A percentile compares a stretch with the other conserved stretches of the same genome.
These are phyloP conservation scores for Arabis hirsuta DNA, from an alignment of 345 rosid genomes.

Conservation along the genomic window DNA sequence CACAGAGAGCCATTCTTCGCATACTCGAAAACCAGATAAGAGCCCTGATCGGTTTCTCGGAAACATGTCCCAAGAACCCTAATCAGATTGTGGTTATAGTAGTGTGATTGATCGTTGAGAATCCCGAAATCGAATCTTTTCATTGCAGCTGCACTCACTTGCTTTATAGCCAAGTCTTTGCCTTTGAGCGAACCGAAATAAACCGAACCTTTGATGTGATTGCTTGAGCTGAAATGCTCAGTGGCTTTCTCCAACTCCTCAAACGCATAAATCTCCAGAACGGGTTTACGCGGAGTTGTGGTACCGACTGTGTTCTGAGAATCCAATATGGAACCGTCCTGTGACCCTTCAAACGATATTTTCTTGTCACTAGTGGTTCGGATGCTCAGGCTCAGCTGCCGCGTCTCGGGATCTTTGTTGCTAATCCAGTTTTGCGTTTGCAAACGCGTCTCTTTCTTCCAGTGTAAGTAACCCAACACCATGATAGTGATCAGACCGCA, in stretches of 20 bases:
- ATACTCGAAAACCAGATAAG: slow-evolving; percentile 73
- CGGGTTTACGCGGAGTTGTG: slow-evolving; percentile 50
- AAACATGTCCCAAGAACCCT: slow-evolving; percentile 74
- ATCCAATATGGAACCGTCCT: slow-evolving; percentile 50
- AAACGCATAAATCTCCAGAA: slow-evolving; percentile 57
- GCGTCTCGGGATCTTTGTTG: slow-evolving; percentile 57
- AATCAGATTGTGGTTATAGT: slow-evolving; percentile 75
- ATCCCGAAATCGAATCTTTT: slow-evolving; percentile 57
- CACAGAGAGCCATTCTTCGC: slow-evolving; percentile 85
- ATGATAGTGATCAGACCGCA: slow-evolving; percentile 44
- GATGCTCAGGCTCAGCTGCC: slow-evolving; percentile 76
- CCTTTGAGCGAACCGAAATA: slow-evolving; percentile 83
- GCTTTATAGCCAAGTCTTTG: slow-evolving; percentile 74
- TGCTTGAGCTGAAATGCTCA: slow-evolving; percentile 72
- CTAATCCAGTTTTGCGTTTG: slow-evolving; percentile 45
- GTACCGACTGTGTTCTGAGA: slow-evolving; percentile 47
- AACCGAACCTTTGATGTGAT: slow-evolving; percentile 75
- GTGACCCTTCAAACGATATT: slow-evolving; percentile 81
- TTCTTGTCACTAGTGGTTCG: slow-evolving; percentile 85
- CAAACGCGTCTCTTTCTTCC: slow-evolving; percentile 58
- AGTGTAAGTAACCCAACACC: slow-evolving; percentile 41
- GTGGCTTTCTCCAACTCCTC: slow-evolving; percentile 82
- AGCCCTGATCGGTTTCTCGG: slow-evolving; percentile 45
- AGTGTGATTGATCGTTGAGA: slow-evolving; percentile 57
- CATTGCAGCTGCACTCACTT: slow-evolving; percentile 42